phyloP scores from a whole-genome alignment of 2,329 filamentous ascomycete genomes.

The Tolypocladium endophyticum region DNA sequence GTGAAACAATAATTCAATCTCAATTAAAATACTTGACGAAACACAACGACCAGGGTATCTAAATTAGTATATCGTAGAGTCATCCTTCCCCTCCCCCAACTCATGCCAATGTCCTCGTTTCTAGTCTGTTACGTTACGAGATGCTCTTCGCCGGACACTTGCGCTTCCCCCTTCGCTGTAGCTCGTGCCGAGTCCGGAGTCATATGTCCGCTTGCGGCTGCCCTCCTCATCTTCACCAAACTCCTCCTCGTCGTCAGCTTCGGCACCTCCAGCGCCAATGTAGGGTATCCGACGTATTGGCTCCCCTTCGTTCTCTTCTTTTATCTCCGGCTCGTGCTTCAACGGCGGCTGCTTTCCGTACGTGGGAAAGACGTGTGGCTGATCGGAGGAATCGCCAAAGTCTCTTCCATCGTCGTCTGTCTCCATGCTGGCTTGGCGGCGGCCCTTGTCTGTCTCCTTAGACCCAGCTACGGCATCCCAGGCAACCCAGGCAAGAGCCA shows the following conservation, averaged over 20 bases:
- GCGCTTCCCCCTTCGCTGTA: conserved; percentile 28
- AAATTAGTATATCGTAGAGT: neutral
- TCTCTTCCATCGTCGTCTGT: conserved; percentile 15
- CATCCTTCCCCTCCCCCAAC: neutral
- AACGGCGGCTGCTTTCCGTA: conserved; percentile 29
- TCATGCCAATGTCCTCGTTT: no score
- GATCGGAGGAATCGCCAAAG: conserved; percentile 25
- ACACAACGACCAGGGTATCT: neutral
- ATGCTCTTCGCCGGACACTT: conserved; percentile 20
- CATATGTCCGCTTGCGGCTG: conserved; percentile 17
- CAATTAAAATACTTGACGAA: neutral
- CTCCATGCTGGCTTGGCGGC: conserved; percentile 4
- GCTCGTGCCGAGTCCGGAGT: conserved; percentile 46
- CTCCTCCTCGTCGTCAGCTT: conserved; percentile 36
- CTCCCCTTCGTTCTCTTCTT: conserved; percentile 21
- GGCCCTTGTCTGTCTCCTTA: conserved; percentile 5
- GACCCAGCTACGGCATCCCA: conserved; percentile 27
- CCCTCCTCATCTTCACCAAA: conserved; percentile 25
- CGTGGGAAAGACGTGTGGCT: conserved; percentile 31
- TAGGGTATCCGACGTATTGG: conserved; percentile 18
- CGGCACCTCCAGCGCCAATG: conserved; percentile 22
- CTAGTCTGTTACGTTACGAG: conserved; percentile 9
- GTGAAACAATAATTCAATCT: no score
- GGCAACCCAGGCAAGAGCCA: conserved; percentile 53
- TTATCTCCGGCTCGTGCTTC: conserved; percentile 27